Evolutionary conservation across 2,329 filamentous ascomycete species (phyloP).

Genomic region (Aphanoascus verrucosus): DNA sequence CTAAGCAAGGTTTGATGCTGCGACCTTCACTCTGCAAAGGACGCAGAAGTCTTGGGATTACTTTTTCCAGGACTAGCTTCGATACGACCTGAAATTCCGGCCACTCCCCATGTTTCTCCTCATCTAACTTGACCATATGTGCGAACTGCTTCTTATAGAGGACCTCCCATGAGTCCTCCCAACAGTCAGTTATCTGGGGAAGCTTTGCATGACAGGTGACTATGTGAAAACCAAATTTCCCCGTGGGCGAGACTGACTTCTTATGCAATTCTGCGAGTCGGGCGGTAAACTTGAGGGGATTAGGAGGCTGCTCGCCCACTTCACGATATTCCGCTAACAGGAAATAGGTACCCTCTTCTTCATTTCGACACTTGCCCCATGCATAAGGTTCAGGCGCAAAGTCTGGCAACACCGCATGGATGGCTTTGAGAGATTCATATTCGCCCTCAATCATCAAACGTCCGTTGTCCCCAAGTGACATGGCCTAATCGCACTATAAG

Average conservation of each 20-base stretch:
- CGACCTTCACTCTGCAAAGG: constrained; percentile 25
- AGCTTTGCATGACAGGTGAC: constrained; percentile 18
- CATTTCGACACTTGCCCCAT: constrained; percentile 14
- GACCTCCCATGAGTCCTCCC: constrained; percentile 18
- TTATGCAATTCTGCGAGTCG: constrained; percentile 20
- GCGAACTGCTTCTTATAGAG: constrained; percentile 18
- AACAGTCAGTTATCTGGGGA: constrained; percentile 14
- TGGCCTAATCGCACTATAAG: background rate
- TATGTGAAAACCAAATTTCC: constrained; percentile 24
- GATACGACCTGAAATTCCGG: constrained; percentile 18
- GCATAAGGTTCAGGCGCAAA: constrained; percentile 15
- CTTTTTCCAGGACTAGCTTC: constrained; percentile 18
- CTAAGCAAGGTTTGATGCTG: constrained; percentile 24
- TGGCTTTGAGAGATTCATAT: constrained; percentile 15
- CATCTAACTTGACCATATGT: constrained; percentile 13
- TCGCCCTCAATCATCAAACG: constrained; percentile 15
- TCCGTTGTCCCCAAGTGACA: background rate
- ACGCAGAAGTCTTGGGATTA: constrained; percentile 24
- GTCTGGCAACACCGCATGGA: constrained; percentile 13
- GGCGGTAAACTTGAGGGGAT: constrained; percentile 14
- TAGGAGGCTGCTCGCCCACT: constrained; percentile 16
- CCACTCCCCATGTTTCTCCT: constrained; percentile 13
- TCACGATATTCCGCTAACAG: constrained; percentile 18
- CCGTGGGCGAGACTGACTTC: constrained; percentile 19
- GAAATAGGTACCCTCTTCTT: constrained; percentile 16